Evolutionary conservation across 23 red algal species (phyloP).

Genomic region (Gracilariopsis chorda): DNA sequence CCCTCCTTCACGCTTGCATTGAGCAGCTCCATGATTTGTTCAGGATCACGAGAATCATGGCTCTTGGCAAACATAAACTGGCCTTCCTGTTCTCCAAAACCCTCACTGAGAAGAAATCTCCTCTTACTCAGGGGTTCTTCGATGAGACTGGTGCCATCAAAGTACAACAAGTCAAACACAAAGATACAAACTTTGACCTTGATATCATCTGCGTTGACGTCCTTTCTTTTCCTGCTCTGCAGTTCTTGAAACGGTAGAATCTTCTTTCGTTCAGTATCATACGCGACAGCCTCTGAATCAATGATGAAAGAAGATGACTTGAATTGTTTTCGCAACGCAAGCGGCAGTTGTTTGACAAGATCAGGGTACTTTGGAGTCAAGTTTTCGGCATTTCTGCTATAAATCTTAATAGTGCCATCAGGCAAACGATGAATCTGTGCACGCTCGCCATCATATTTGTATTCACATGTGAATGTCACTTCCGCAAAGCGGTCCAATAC

Average conservation of each 20-base stretch:
- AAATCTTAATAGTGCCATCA: slow-evolving; percentile 87
- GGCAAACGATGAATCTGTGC: slow-evolving; percentile 90
- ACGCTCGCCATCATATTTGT: slow-evolving; percentile 99
- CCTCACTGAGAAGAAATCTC: slow-evolving; percentile 13
- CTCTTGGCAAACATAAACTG: slow-evolving; percentile 86
- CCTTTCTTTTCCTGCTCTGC: slow-evolving; percentile 83
- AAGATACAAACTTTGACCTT: slow-evolving; percentile 93
- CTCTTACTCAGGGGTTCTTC: slow-evolving; percentile 59
- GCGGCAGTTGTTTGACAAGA: slow-evolving; percentile 45
- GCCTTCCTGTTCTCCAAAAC: slow-evolving; percentile 59
- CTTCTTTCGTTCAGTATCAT: slow-evolving; percentile 57
- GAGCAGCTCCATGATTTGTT: slow-evolving; percentile 76
- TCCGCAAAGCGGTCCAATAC: slow-evolving; percentile 78
- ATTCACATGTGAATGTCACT: slow-evolving; percentile 86
- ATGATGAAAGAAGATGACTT: slow-evolving; percentile 77
- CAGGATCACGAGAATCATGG: slow-evolving; percentile 67
- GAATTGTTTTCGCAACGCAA: slow-evolving; percentile 27
- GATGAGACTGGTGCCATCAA: slow-evolving; percentile 77
- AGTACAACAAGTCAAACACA: slow-evolving; percentile 96
- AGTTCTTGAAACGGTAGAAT: slow-evolving; percentile 92
- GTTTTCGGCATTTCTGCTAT: slow-evolving; percentile 90
- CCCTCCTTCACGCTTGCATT: slow-evolving; percentile 80
- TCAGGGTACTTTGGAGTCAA: slow-evolving; percentile 97
- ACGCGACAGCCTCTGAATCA: slow-evolving; percentile 92
- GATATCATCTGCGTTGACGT: slow-evolving; percentile 82